These are phyloP conservation scores for Whalleya microplaca DNA, from an alignment of 2,329 filamentous ascomycete genomes.

Conservation along the genomic window DNA sequence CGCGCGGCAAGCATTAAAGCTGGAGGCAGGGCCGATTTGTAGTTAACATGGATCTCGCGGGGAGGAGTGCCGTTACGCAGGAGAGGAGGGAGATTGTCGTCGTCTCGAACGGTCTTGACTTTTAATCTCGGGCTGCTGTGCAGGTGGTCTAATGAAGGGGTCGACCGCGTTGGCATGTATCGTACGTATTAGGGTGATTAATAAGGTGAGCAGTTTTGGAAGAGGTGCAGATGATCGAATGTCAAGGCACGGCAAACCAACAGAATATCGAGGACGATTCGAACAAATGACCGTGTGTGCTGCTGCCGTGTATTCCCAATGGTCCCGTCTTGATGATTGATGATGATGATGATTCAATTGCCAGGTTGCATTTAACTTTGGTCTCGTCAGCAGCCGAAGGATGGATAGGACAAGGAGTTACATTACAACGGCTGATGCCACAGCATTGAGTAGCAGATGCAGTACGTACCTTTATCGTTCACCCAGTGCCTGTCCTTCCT, in stretches of 20 bases:
- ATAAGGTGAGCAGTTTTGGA: too few relatives aligned
- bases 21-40: slow-evolving; percentile 15
- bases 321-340: too few relatives aligned
- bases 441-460: background rate
- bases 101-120: slow-evolving; percentile 1
- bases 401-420: background rate
- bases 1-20: slow-evolving; percentile 33
- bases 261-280: too few relatives aligned
- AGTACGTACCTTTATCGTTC: background rate
- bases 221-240: too few relatives aligned
- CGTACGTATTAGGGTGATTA: background rate
- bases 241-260: too few relatives aligned
- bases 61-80: background rate
- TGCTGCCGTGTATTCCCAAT: too few relatives aligned
- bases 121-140: background rate
- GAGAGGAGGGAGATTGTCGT: background rate
- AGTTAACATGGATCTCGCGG: slow-evolving; percentile 31
- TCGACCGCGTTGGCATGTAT: background rate
- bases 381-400: background rate
- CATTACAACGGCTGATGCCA: background rate
- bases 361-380: slow-evolving; percentile 1
- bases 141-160: background rate
- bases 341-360: background rate
- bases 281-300: too few relatives aligned
- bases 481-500: too few relatives aligned